Conservation (phyloP, 495 filamentous ascomycete species). For the Clohesyomyces aquaticus region DNA sequence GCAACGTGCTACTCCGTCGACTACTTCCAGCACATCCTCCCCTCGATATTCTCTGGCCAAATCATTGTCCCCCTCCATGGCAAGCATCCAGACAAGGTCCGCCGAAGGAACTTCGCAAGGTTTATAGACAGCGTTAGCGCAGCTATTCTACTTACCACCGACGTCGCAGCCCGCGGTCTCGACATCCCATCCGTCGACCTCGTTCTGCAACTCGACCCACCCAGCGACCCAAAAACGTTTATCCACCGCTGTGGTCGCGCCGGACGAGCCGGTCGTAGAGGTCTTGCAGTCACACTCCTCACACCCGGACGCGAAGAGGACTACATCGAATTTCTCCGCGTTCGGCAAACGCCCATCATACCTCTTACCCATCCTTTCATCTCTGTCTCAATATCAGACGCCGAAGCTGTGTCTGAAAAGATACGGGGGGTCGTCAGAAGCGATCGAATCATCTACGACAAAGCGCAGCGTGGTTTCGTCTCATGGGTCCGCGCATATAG, state of each 20-base stretch:
- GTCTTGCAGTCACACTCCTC: slow-evolving; percentile 82
- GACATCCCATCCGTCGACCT: slow-evolving; percentile 96
- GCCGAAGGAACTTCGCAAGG: slow-evolving; percentile 76
- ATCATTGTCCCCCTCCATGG: slow-evolving; percentile 82
- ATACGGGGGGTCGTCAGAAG: slow-evolving; percentile 65
- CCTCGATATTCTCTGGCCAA: slow-evolving; percentile 64
- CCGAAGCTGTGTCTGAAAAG: slow-evolving; percentile 52
- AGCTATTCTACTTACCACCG: slow-evolving; percentile 82
- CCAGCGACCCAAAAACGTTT: slow-evolving; percentile 90
- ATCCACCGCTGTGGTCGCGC: slow-evolving; percentile 93
- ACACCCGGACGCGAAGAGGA: slow-evolving; percentile 83
- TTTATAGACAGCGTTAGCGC: slow-evolving; percentile 71
- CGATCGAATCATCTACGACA: slow-evolving; percentile 86
- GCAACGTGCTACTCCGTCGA: slow-evolving; percentile 96
- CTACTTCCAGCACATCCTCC: slow-evolving; percentile 80
- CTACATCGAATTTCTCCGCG: slow-evolving; percentile 82
- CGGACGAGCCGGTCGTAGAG: slow-evolving; percentile 83
- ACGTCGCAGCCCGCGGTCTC: slow-evolving; percentile 82
- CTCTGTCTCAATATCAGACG: slow-evolving; percentile 59
- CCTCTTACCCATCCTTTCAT: slow-evolving; percentile 58
- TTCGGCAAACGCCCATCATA: slow-evolving; percentile 85
- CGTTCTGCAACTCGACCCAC: slow-evolving; percentile 89
- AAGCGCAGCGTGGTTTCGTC: slow-evolving; percentile 87
- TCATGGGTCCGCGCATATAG: slow-evolving; percentile 89
- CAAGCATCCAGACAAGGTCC: slow-evolving; percentile 77